Evolutionary conservation across 2,329 filamentous ascomycete genomes (phyloP).

Genomic region (Diplodia mutila): DNA sequence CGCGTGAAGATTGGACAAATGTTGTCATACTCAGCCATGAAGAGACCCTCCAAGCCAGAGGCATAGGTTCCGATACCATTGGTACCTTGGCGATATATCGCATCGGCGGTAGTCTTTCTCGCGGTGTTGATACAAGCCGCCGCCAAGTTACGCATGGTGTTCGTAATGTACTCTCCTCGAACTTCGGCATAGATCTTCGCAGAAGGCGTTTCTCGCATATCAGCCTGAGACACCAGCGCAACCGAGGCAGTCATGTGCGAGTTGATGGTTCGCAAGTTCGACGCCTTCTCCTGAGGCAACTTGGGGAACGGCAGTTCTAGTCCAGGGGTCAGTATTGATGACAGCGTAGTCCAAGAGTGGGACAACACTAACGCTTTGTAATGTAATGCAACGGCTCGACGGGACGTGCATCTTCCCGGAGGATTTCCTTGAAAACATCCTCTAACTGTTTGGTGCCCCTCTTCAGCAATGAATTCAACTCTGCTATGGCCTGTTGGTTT

Average conservation of each 20-base stretch:
- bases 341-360: neutral
- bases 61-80: constrained; percentile 92
- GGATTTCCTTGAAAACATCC: constrained; percentile 75
- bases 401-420: constrained; percentile 73
- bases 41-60: constrained; percentile 82
- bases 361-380: constrained; percentile 70
- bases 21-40: constrained; percentile 86
- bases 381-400: constrained; percentile 91
- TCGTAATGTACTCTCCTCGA: constrained; percentile 81
- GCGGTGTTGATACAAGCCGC: constrained; percentile 80
- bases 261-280: constrained; percentile 78
- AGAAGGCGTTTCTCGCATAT: constrained; percentile 65
- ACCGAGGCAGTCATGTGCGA: constrained; percentile 70
- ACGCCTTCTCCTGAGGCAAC: constrained; percentile 74
- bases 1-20: constrained; percentile 84
- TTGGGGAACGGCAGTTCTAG: constrained; percentile 74
- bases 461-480: constrained; percentile 76
- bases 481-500: constrained; percentile 85
- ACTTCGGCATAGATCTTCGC: constrained; percentile 84
- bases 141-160: constrained; percentile 81
- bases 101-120: constrained; percentile 73
- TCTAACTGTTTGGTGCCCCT: constrained; percentile 83
- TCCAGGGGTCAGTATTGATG: constrained; percentile 17
- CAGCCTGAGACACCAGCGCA: constrained; percentile 51
- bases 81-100: constrained; percentile 83